These are phyloP conservation scores for Coemansia reversa DNA, from an alignment of 192 early-diverging fungal species.

Conservation along the genomic window DNA sequence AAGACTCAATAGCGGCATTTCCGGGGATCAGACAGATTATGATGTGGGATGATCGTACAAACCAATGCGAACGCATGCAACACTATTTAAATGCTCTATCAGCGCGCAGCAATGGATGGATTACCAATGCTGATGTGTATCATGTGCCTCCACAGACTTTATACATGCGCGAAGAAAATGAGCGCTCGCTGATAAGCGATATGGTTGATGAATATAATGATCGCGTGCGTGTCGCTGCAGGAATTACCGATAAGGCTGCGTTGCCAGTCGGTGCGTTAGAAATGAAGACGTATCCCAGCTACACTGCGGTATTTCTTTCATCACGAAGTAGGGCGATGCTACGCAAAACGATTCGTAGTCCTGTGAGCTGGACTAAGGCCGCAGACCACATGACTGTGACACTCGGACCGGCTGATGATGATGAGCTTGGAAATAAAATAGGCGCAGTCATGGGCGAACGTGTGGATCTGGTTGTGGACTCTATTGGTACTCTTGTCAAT, in stretches of 20 bases:
- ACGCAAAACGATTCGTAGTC: conserved; percentile 31
- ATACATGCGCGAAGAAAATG: conserved; percentile 39
- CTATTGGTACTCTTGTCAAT: conserved; percentile 26
- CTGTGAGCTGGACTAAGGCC: conserved; percentile 21
- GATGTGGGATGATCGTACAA: conserved; percentile 62
- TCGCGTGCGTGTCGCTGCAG: conserved; percentile 14
- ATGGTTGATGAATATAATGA: conserved; percentile 47
- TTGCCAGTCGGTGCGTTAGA: conserved; percentile 32
- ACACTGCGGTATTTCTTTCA: conserved; percentile 25
- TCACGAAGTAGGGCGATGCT: conserved; percentile 15
- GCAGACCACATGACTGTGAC: conserved; percentile 31
- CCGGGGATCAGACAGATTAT: conserved; percentile 47
- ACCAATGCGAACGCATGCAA: conserved; percentile 54
- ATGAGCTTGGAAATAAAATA: conserved; percentile 13
- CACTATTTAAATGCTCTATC: conserved; percentile 37
- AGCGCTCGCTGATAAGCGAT: conserved; percentile 29
- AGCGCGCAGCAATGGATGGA: conserved; percentile 25
- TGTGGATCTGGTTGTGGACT: conserved; percentile 38
- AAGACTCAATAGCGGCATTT: conserved; percentile 55
- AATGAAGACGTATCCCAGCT: conserved; percentile 16
- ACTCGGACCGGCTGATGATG: conserved; percentile 6
- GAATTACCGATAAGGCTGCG: background rate
- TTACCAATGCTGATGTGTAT: conserved; percentile 29
- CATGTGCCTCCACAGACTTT: conserved; percentile 48
- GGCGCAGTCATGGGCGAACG: conserved; percentile 32